A percentile compares a stretch with the other conserved stretches of the same genome.
These are phyloP conservation scores for Delphinella strobiligena DNA, from an alignment of 2,329 filamentous ascomycete genomes.

Conservation along the genomic window DNA sequence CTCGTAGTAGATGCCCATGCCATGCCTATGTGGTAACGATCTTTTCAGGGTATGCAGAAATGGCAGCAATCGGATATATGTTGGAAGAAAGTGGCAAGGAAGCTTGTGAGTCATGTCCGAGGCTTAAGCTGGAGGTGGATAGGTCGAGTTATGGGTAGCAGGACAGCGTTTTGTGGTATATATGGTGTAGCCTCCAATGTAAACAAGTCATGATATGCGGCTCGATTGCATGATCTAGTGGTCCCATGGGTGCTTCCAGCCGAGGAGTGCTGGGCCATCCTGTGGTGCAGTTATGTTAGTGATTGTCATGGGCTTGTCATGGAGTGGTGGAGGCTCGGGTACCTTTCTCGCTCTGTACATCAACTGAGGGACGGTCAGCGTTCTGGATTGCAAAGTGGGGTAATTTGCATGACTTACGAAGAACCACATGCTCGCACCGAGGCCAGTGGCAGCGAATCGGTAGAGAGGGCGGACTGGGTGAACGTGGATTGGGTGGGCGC, in stretches of 20 bases:
- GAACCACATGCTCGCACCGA: slow-evolving; percentile 98
- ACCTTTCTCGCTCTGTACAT: slow-evolving; percentile 64
- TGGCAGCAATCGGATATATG: too few relatives aligned
- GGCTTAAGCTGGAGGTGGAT: too few relatives aligned
- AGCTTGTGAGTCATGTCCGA: too few relatives aligned
- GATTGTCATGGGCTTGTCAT: neutral
- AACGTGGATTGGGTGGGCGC: slow-evolving; percentile 43
- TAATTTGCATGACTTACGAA: slow-evolving; percentile 53
- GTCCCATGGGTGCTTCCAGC: slow-evolving; percentile 95
- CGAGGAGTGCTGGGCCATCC: slow-evolving; percentile 81
- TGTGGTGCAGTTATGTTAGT: slow-evolving; percentile 45
- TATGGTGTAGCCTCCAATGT: too few relatives aligned
- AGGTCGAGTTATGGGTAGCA: too few relatives aligned
- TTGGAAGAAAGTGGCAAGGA: too few relatives aligned
- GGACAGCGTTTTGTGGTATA: too few relatives aligned
- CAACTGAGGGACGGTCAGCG: slow-evolving; percentile 42
- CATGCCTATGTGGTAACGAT: too few relatives aligned
- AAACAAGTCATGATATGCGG: too few relatives aligned
- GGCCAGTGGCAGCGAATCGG: slow-evolving; percentile 70
- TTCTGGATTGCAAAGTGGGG: neutral
- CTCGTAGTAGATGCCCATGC: too few relatives aligned
- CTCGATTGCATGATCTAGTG: too few relatives aligned
- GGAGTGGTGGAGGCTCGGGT: neutral
- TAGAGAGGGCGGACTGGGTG: slow-evolving; percentile 59
- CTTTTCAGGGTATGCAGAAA: too few relatives aligned